Percentiles rank a stretch among this genome's conserved stretches.
These are phyloP conservation scores for Hypholoma sublateritium DNA, from an alignment of 768 basidiomycete genomes.

Conservation along the genomic window DNA sequence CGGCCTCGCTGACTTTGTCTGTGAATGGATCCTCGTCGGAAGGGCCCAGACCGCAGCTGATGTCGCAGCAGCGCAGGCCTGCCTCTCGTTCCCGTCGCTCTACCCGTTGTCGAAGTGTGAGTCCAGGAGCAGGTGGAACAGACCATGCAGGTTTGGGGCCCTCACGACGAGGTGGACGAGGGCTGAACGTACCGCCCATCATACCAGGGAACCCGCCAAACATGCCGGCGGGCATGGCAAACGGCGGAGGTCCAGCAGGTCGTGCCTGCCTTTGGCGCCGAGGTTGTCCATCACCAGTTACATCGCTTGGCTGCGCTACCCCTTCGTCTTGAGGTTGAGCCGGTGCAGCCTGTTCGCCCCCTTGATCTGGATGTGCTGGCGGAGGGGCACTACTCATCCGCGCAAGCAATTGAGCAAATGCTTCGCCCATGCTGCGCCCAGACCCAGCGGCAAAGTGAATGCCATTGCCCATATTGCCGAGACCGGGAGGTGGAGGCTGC, in stretches of 20 bases:
- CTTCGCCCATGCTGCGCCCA: conserved; percentile 26
- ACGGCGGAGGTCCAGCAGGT: too few species aligned
- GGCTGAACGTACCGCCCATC: conserved; percentile 3
- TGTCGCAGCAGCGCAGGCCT: conserved; percentile 70
- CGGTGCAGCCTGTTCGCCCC: not conserved
- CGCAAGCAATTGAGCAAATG: conserved; percentile 22
- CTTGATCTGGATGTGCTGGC: not conserved
- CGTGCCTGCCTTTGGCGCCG: too few species aligned
- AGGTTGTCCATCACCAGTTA: not conserved
- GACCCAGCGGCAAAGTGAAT: conserved; percentile 20
- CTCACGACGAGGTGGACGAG: conserved; percentile 11
- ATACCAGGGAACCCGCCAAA: conserved; percentile 5
- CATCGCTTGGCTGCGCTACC: conserved; percentile 1
- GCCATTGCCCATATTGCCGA: not conserved
- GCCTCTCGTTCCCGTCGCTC: conserved; percentile 73
- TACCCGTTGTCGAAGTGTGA: conserved; percentile 55
- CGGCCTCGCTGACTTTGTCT: conserved; percentile 27
- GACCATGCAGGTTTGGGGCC: conserved; percentile 18
- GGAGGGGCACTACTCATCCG: conserved; percentile 2
- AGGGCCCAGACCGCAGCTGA: conserved; percentile 74
- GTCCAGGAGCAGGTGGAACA: conserved; percentile 16
- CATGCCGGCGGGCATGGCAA: not conserved
- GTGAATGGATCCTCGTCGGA: conserved; percentile 68
- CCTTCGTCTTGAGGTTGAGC: not conserved
- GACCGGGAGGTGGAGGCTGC: not conserved